A percentile compares a stretch with the other conserved stretches of the same genome.
Evolutionary conservation across 495 filamentous ascomycete species (phyloP).

Genomic region (Schizothecium vesticola): DNA sequence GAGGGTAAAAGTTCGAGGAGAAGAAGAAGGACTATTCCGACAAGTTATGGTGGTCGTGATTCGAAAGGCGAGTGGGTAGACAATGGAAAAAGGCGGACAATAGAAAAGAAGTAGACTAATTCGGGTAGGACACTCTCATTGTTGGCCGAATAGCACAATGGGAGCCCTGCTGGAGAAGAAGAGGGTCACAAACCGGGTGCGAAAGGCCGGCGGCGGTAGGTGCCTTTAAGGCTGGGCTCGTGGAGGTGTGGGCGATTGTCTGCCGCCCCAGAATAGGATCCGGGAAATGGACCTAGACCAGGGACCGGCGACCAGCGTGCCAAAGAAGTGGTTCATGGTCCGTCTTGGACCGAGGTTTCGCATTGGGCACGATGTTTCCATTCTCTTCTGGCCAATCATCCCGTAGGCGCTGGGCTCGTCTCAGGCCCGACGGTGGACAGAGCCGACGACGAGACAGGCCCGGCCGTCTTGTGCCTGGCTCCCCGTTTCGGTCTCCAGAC

Average conservation of each 20-base stretch:
- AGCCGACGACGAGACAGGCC: constrained; percentile 1
- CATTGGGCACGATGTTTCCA: constrained; percentile 26
- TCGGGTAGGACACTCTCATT: constrained; percentile 4
- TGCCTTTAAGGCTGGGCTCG: constrained; percentile 3
- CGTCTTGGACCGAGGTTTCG: constrained; percentile 27
- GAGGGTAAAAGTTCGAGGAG: background rate
- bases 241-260: background rate
- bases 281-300: constrained; percentile 11
- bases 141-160: constrained; percentile 14
- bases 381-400: constrained; percentile 30
- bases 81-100: constrained; percentile 3
- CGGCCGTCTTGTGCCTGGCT: background rate
- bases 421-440: constrained; percentile 12
- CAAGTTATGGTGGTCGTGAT: background rate
- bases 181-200: constrained; percentile 8
- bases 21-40: background rate
- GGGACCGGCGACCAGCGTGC: constrained; percentile 8
- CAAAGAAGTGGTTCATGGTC: constrained; percentile 21
- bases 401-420: constrained; percentile 24
- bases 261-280: constrained; percentile 10
- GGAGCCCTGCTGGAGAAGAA: constrained; percentile 3
- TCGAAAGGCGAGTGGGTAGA: background rate
- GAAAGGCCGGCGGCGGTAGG: background rate
- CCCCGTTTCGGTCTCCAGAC: constrained; percentile 17
- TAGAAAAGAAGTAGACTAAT: constrained; percentile 1